These are phyloP conservation scores for Kernera saxatilis DNA, from an alignment of 345 rosid genomes.

Conservation along the genomic window DNA sequence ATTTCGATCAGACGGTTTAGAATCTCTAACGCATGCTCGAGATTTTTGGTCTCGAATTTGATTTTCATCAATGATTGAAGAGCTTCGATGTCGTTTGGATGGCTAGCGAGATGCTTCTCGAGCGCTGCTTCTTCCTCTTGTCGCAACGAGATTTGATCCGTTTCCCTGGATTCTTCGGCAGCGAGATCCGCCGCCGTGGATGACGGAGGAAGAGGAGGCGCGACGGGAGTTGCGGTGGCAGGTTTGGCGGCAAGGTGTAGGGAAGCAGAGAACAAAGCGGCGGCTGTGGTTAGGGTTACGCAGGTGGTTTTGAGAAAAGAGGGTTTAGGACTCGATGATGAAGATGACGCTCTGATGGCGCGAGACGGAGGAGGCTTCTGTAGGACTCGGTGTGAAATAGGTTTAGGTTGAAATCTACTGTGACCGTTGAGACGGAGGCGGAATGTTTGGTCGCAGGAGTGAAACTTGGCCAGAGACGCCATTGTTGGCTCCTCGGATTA, in stretches of 20 bases:
- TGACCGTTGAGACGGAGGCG: conserved; percentile 31
- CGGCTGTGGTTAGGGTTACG: conserved; percentile 58
- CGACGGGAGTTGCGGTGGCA: conserved; percentile 38
- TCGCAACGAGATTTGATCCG: conserved; percentile 24
- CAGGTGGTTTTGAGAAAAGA: conserved; percentile 42
- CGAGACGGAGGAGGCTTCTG: conserved; percentile 31
- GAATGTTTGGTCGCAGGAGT: conserved; percentile 34
- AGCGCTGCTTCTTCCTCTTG: conserved; percentile 41
- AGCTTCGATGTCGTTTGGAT: conserved; percentile 48
- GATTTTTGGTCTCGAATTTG: conserved; percentile 51
- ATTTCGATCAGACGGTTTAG: conserved; percentile 64
- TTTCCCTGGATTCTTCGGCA: background rate
- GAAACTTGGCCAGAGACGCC: conserved; percentile 52
- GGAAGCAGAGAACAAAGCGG: conserved; percentile 39
- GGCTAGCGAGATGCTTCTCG: conserved; percentile 38
- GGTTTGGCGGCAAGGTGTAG: conserved; percentile 40
- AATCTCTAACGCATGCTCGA: conserved; percentile 45
- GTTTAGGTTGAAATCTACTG: conserved; percentile 32
- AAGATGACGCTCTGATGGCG: conserved; percentile 44
- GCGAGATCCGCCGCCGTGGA: conserved; percentile 27
- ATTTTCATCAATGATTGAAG: conserved; percentile 64
- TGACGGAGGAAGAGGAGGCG: conserved; percentile 37
- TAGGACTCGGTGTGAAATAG: conserved; percentile 11
- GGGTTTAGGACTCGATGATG: conserved; percentile 26
- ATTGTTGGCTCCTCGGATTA: conserved; percentile 28